These are phyloP conservation scores for Oldenlandia corymbosa DNA, from an alignment of 257 asterid species.

Conservation along the genomic window DNA sequence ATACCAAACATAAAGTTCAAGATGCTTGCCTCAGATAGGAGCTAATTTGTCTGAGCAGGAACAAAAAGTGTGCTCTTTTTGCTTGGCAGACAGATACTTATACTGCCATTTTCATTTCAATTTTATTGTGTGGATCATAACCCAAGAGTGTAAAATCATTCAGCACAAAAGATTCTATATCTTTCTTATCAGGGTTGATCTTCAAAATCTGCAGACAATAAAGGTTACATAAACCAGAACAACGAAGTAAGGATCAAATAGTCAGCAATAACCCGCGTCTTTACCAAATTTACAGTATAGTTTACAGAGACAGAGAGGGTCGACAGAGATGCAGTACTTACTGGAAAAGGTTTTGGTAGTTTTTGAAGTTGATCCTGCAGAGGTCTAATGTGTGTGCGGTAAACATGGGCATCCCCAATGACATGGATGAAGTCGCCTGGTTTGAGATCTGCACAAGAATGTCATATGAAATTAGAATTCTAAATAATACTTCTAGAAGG, in stretches of 20 bases:
- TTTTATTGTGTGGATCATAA: slow-evolving; percentile 82
- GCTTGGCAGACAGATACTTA: slow-evolving; percentile 16
- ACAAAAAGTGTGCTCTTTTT: slow-evolving; percentile 5
- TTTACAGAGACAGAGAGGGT: neutral
- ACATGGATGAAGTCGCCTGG: slow-evolving; percentile 90
- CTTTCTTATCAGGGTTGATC: slow-evolving; percentile 61
- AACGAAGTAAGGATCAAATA: neutral
- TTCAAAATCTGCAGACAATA: slow-evolving; percentile 48
- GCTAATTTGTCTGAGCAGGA: slow-evolving; percentile 9
- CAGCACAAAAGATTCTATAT: slow-evolving; percentile 70
- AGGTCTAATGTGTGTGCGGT: slow-evolving; percentile 64
- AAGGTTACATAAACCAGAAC: neutral
- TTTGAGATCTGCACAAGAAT: slow-evolving; percentile 48
- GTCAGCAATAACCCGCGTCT: neutral
- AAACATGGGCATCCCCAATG: slow-evolving; percentile 91
- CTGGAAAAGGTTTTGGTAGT: slow-evolving; percentile 87
- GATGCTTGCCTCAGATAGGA: slow-evolving; percentile 23
- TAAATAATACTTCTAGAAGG: neutral
- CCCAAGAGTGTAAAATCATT: slow-evolving; percentile 65
- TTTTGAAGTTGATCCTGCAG: slow-evolving; percentile 85
- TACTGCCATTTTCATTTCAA: slow-evolving; percentile 95
- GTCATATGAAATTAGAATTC: neutral
- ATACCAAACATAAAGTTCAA: neutral
- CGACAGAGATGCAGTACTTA: slow-evolving; percentile 25
- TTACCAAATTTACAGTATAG: neutral